Conservation (phyloP, 352 stramenopile genomes). For the Globisporangium viniferum region DNA sequence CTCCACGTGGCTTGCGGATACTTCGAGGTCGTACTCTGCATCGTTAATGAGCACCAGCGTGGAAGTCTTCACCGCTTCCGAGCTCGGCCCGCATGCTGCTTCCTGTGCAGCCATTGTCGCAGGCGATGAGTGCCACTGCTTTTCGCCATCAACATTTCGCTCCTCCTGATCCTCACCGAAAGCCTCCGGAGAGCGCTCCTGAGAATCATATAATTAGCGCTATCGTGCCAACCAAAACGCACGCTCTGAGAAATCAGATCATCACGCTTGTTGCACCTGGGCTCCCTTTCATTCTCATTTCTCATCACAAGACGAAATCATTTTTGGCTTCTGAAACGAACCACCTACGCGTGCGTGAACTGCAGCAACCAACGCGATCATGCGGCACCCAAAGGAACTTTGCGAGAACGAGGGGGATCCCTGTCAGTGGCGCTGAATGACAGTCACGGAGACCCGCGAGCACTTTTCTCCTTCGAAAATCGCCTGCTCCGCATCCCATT, state of each 20-base stretch:
- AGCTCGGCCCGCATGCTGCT: neutral
- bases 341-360: neutral
- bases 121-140: neutral
- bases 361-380: neutral
- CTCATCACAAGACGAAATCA: neutral
- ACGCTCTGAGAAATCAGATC: neutral
- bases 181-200: neutral
- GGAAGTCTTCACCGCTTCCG: slow-evolving; percentile 9
- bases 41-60: slow-evolving; percentile 34
- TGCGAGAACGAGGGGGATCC: neutral
- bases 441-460: neutral
- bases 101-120: slow-evolving; percentile 7
- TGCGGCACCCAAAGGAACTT: neutral
- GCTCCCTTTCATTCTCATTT: neutral
- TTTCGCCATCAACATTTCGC: neutral
- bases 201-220: slow-evolving; percentile 1
- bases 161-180: too few relatives aligned
- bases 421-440: neutral
- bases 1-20: slow-evolving; percentile 13
- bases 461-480: neutral
- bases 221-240: neutral
- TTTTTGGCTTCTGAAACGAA: neutral
- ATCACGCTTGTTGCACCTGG: neutral
- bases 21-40: slow-evolving; percentile 28
- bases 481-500: neutral